phyloP scores from a whole-genome alignment of 139 green algal genomes.

The Pleodorina starrii region DNA sequence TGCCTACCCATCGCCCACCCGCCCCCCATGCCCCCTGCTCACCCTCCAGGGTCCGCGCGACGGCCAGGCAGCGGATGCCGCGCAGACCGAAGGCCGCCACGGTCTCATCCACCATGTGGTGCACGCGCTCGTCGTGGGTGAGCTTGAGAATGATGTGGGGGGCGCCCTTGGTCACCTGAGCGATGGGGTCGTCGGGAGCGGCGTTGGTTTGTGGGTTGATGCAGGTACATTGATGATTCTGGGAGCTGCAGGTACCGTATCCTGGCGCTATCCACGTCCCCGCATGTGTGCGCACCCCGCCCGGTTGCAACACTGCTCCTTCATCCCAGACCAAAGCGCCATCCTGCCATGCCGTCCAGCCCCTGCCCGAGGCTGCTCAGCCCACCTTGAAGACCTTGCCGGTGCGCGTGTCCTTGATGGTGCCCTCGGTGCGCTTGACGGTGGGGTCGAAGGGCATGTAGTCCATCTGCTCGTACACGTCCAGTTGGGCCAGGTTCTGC shows the following conservation, averaged over 20 bases:
- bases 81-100: constrained; percentile 79
- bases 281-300: too few relatives aligned
- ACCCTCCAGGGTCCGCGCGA: constrained; percentile 62
- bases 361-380: not conserved
- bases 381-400: constrained; percentile 76
- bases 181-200: too few relatives aligned
- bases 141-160: constrained; percentile 64
- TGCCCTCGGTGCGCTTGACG: constrained; percentile 90
- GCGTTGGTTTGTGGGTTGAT: too few relatives aligned
- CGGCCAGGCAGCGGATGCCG: constrained; percentile 85
- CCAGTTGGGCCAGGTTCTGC: constrained; percentile 69
- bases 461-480: constrained; percentile 74
- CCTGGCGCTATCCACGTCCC: too few relatives aligned
- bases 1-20: too few relatives aligned
- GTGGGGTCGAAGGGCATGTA: constrained; percentile 92
- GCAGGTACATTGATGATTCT: too few relatives aligned
- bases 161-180: constrained; percentile 81
- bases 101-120: constrained; percentile 42
- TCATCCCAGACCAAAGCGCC: too few relatives aligned
- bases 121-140: constrained; percentile 6
- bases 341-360: too few relatives aligned
- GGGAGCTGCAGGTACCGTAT: too few relatives aligned
- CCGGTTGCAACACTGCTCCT: too few relatives aligned
- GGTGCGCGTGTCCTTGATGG: constrained; percentile 57
- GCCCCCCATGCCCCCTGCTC: too few relatives aligned